These are phyloP conservation scores for Emydomyces testavorans DNA, from an alignment of 2,329 filamentous ascomycete species.

Conservation along the genomic window DNA sequence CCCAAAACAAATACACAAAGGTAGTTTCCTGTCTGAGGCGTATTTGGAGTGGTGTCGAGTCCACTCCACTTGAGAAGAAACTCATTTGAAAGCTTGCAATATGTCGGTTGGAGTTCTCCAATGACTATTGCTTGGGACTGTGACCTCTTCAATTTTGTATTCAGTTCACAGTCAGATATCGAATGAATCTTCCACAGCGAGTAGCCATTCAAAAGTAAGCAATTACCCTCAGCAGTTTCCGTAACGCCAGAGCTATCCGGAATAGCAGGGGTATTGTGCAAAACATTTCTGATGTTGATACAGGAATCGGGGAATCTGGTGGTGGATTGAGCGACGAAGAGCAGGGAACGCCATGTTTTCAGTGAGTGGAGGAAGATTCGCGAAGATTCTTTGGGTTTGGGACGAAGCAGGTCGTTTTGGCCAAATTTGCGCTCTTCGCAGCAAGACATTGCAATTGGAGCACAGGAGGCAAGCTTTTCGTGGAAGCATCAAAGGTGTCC, in stretches of 20 bases:
- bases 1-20: slow-evolving; percentile 13
- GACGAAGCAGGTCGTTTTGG: slow-evolving; percentile 8
- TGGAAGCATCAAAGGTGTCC: too few species aligned
- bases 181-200: slow-evolving; percentile 8
- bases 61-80: neutral
- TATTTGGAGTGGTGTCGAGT: neutral
- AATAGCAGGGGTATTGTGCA: slow-evolving; percentile 11
- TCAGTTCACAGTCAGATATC: neutral
- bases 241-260: slow-evolving; percentile 10
- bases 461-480: too few species aligned
- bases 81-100: slow-evolving; percentile 6
- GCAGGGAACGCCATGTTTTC: slow-evolving; percentile 10
- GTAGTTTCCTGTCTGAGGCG: slow-evolving; percentile 5
- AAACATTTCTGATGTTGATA: slow-evolving; percentile 6
- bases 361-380: slow-evolving; percentile 6
- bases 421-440: too few species aligned
- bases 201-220: neutral
- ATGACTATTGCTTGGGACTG: neutral
- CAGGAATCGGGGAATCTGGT: slow-evolving; percentile 10
- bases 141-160: neutral
- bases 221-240: neutral
- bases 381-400: slow-evolving; percentile 7
- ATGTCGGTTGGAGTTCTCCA: neutral
- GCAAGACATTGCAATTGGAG: too few species aligned
- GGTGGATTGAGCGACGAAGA: neutral